A percentile compares a stretch with the other conserved stretches of the same genome.
These are phyloP conservation scores for Aspergillus fischeri DNA, from an alignment of 2,329 filamentous ascomycete genomes.

Conservation along the genomic window DNA sequence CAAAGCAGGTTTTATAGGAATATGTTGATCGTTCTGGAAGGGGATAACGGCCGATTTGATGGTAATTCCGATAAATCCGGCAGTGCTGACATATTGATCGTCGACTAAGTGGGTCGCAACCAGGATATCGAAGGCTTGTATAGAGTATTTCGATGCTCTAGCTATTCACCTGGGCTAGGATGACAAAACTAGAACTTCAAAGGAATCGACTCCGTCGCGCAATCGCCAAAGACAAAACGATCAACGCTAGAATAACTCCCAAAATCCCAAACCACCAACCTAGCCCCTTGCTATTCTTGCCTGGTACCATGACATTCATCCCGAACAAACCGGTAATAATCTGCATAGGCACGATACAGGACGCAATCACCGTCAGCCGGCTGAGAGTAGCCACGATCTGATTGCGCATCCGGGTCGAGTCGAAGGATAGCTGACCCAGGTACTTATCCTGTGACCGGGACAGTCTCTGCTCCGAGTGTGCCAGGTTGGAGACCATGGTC, in stretches of 20 bases:
- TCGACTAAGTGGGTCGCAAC: not conserved
- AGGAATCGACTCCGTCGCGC: not conserved
- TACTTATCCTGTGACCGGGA: constrained; percentile 90
- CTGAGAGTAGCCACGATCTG: constrained; percentile 78
- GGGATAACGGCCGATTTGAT: not conserved
- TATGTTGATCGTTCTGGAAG: not conserved
- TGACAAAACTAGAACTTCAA: not conserved
- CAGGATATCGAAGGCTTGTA: too few relatives aligned
- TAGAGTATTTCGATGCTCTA: too few relatives aligned
- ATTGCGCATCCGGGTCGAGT: constrained; percentile 81
- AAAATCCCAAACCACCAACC: constrained; percentile 48
- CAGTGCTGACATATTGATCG: not conserved
- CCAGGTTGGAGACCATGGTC: constrained; percentile 92
- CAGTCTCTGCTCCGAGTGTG: constrained; percentile 93
- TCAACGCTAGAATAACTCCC: constrained; percentile 39
- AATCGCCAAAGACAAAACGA: constrained; percentile 11
- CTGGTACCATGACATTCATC: constrained; percentile 48
- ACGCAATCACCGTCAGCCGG: constrained; percentile 87
- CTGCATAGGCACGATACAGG: constrained; percentile 87
- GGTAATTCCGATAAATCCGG: not conserved
- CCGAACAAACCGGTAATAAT: constrained; percentile 63
- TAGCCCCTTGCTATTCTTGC: constrained; percentile 29
- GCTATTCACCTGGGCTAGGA: not conserved
- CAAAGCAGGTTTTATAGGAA: not conserved
- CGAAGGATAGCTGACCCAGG: constrained; percentile 82